A percentile compares a stretch with the other conserved stretches of the same genome.
Evolutionary conservation across 371 early-diverging fungal genomes (phyloP).

Genomic region (Rhizopus delemar): DNA sequence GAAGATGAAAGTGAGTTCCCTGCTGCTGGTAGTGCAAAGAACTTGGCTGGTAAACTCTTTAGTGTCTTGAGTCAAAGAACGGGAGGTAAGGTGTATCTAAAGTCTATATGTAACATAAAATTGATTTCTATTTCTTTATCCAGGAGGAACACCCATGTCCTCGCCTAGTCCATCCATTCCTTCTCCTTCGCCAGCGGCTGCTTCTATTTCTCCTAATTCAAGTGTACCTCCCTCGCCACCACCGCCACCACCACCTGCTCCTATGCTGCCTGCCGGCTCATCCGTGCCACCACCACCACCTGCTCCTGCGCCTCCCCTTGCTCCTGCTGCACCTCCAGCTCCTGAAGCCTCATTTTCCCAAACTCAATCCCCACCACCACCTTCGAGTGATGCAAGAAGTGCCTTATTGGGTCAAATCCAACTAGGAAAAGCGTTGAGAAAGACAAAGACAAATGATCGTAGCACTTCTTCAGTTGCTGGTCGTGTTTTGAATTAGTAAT

Average conservation of each 20-base stretch:
- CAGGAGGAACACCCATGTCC: slow-evolving; percentile 4
- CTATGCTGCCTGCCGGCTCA: slow-evolving; percentile 5
- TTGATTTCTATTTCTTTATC: not conserved
- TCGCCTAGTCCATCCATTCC: slow-evolving; percentile 24
- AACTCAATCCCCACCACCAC: slow-evolving; percentile 10
- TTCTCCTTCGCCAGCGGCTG: slow-evolving; percentile 13
- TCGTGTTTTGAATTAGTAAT: slow-evolving; percentile 21
- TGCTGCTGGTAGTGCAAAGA: slow-evolving; percentile 55
- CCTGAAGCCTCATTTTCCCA: slow-evolving; percentile 16
- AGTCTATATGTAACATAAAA: not conserved
- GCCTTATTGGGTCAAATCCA: slow-evolving; percentile 51
- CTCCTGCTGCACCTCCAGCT: slow-evolving; percentile 22
- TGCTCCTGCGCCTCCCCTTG: slow-evolving; percentile 20
- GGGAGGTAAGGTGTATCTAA: slow-evolving; percentile 5
- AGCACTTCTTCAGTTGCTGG: slow-evolving; percentile 40
- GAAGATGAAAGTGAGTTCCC: slow-evolving; percentile 52
- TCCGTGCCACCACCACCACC: slow-evolving; percentile 24
- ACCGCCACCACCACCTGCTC: slow-evolving; percentile 22
- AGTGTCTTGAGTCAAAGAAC: slow-evolving; percentile 40
- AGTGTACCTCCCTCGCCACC: slow-evolving; percentile 25
- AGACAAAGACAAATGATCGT: slow-evolving; percentile 46
- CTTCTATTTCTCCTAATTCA: not conserved
- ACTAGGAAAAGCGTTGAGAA: slow-evolving; percentile 34
- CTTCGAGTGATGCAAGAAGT: slow-evolving; percentile 29
- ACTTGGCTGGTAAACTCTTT: slow-evolving; percentile 47